These are phyloP conservation scores for Hyaloscypha bicolor DNA, from an alignment of 495 filamentous ascomycete genomes.

Conservation along the genomic window DNA sequence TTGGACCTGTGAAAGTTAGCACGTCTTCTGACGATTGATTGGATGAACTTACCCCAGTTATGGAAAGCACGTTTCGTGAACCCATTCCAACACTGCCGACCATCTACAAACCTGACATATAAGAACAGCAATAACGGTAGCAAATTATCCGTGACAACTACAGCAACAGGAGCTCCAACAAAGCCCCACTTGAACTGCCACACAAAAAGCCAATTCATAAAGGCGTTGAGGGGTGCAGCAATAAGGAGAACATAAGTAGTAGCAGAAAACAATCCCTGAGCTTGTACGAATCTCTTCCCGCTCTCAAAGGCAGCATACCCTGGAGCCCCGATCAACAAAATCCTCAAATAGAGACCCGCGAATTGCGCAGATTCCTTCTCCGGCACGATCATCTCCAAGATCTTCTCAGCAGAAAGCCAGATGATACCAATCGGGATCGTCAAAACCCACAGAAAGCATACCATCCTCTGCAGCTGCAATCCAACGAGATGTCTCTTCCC, in stretches of 20 bases:
- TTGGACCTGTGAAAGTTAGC: slow-evolving; percentile 47
- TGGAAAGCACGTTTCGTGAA: slow-evolving; percentile 67
- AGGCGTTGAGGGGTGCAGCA: slow-evolving; percentile 65
- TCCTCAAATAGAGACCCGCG: slow-evolving; percentile 67
- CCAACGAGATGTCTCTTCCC: slow-evolving; percentile 70
- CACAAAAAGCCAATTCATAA: slow-evolving; percentile 70
- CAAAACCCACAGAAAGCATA: slow-evolving; percentile 62
- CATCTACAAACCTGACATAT: slow-evolving; percentile 75
- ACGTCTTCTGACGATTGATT: slow-evolving; percentile 11
- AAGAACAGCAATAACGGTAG: slow-evolving; percentile 73
- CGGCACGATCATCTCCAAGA: slow-evolving; percentile 62
- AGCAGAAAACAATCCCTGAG: slow-evolving; percentile 70
- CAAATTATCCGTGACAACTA: slow-evolving; percentile 80
- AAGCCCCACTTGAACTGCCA: slow-evolving; percentile 78
- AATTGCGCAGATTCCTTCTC: slow-evolving; percentile 61
- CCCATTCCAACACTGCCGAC: slow-evolving; percentile 86
- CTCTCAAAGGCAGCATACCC: slow-evolving; percentile 70
- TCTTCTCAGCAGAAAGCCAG: slow-evolving; percentile 58
- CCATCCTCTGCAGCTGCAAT: slow-evolving; percentile 71
- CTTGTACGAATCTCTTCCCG: slow-evolving; percentile 72
- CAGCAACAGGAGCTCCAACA: slow-evolving; percentile 80
- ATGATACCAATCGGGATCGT: slow-evolving; percentile 63
- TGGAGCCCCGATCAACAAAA: slow-evolving; percentile 65
- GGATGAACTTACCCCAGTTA: slow-evolving; percentile 64
- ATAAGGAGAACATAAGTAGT: slow-evolving; percentile 68